Evolutionary conservation across 2,329 filamentous ascomycete species (phyloP), one percentile per base, ranked within the genome.

Genomic region (Colletotrichum lindemuthianum): DNA sequence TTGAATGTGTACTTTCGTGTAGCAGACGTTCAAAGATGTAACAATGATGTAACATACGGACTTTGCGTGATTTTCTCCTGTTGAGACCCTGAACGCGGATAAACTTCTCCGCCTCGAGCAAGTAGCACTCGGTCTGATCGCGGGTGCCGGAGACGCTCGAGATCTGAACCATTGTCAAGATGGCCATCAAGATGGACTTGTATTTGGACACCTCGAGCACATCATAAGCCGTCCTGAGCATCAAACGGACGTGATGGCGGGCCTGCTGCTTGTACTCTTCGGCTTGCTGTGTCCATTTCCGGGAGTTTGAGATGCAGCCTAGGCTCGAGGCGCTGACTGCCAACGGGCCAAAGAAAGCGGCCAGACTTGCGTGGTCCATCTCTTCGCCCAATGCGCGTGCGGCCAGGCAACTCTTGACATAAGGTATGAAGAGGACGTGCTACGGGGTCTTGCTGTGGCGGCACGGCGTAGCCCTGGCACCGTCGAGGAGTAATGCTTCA

Each of bases 31-130:
- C 71, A 52, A 75, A 80, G 4, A 70, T 73, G 60, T 81, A 81
- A 65, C 76, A 79, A 59, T 80, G 78, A 68, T 81, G 79, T 1
- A 81, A 72, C 3, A 80, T 66, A 2, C 78, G 74, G 7, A 78
- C 72, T 48, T 79, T 80, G 24, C 78, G 74, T 9, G 77, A 80
- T 65, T 80, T 79, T 34, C 67, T 71, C 6, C 73, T 70, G 37
- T 72, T 71, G 7, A 80, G 70, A 0, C 78, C 78, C 32, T 72
- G 72, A 6, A 78, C 52, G 2, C 77, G 72, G 15, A 80, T 77
- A 39, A 79, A 75, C 50, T 77, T 78, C 57, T 80, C 78, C 1
- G 76, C 73, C 61, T 80, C 78, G 0, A 80, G 58, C 12, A 79
- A 72, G 47, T 77, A 80, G 24, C 69, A 75, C 47, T 78, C 74